Base-by-base conservation (phyloP, 306 rosid species). In the Casuarina cunninghamiana region DNA sequence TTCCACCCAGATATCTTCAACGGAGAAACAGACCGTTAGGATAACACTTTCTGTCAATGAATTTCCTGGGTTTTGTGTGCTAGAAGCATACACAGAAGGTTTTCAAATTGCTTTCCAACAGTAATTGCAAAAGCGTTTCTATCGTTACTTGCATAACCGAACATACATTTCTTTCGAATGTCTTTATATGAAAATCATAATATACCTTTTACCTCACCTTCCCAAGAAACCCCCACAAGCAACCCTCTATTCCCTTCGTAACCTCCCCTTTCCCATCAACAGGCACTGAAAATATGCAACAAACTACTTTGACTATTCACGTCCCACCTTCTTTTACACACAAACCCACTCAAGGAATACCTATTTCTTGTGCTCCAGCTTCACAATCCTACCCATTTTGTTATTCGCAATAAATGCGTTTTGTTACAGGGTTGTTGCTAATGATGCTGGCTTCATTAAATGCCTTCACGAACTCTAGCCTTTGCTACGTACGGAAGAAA, bases 171-270 rank as follows among this genome's bases (percentile, higher is more conserved):
- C 77, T 74, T 81, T 81, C 77, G 16, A 86, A 74, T 78, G 87
- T 89, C 91, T 77, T 49, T 83, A 10, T 89, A 80, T 89, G 94
- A 89, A 91, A 91, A 87, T 86, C 88, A 88, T 89, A 42, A 89
- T 78, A 48, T 37, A 89, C 97, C 90, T 89, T 89, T 86, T 70
- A 49, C 84, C 80, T 81, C 78, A 87, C 83, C 81, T 81, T 80
- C 82, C 82, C 85, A 91, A 84, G 86, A 85, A 89, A 89, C 84
- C 86, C 71, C 74, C 26, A 45, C 77, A 91, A 91, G 91, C 83
- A 87, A 86, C 82, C 85, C 73, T 19, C 17, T 26, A 54, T 17
- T 43, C 53, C 69, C 66, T 54, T 72, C 79, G 54, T 69, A 74
- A 75, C 75, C 81, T 86, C 83, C 84, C 42, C 83, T 75, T 85